Percentiles rank a stretch among this genome's conserved stretches.
Conservation (phyloP, 2,329 filamentous ascomycete species). For the Monosporascus sp. region DNA sequence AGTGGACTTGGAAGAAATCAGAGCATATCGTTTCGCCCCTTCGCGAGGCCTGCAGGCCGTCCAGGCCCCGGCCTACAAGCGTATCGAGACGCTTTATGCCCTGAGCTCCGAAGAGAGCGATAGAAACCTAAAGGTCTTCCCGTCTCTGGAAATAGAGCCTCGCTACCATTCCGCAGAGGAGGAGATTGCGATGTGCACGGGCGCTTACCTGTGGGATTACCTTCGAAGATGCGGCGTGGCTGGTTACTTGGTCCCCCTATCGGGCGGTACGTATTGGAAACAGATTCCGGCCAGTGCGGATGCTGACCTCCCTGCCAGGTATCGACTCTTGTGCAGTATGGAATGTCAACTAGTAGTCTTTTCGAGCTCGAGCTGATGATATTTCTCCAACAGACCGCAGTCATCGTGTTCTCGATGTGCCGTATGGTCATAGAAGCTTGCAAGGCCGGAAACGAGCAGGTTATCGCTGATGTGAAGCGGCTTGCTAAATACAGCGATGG, state of each 20-base stretch:
- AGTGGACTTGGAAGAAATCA: slow-evolving; percentile 66
- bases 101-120: slow-evolving; percentile 34
- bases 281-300: not conserved
- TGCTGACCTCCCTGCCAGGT: slow-evolving; percentile 22
- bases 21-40: slow-evolving; percentile 51
- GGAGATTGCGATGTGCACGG: slow-evolving; percentile 60
- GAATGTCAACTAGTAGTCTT: not conserved
- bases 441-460: slow-evolving; percentile 32
- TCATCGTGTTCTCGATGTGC: slow-evolving; percentile 44
- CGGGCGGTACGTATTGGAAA: slow-evolving; percentile 26
- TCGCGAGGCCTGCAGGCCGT: slow-evolving; percentile 56
- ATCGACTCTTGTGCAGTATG: slow-evolving; percentile 26
- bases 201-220: slow-evolving; percentile 64
- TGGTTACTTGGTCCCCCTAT: slow-evolving; percentile 53
- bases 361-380: not conserved
- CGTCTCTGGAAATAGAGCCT: slow-evolving; percentile 39
- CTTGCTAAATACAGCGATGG: slow-evolving; percentile 25
- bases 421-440: slow-evolving; percentile 50
- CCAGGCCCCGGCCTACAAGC: slow-evolving; percentile 37
- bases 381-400: slow-evolving; percentile 12
- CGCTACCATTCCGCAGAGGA: slow-evolving; percentile 59
- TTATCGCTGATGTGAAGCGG: slow-evolving; percentile 33
- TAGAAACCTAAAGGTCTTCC: slow-evolving; percentile 30
- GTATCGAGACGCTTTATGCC: slow-evolving; percentile 33
- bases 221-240: slow-evolving; percentile 43